Base-by-base conservation (phyloP, 305 asterid species). In the Fraxinus sp. region DNA sequence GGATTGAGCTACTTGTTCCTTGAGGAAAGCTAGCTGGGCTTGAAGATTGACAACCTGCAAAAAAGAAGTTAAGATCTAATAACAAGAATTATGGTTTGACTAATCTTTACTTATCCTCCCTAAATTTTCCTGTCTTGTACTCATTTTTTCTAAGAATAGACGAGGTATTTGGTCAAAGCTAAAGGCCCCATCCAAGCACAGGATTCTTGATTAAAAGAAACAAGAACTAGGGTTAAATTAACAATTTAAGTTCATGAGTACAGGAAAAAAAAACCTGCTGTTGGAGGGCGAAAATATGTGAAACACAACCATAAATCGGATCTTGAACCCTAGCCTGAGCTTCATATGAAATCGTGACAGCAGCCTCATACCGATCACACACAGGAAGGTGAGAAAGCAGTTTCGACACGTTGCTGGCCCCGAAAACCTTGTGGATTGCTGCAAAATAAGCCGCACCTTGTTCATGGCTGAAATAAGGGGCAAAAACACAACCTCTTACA, bases 241-340 rank as follows among this genome's bases (percentile, higher is more conserved):
- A 30, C 3, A 9, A 46, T 8, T 16, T 13, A 28, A 22, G 11
- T 1, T 22, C 49, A 74, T 74, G 37, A 66, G n/a, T 1, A 62
- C 22, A 7, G 10, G 59, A 5, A 28, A 49, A 32, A 73, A 91
- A 32, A 32, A 28, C 99, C 99, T 95, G 98, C 30, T 95, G 98
- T 64, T 95, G 99, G 81, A 95, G 99, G 85, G 99, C 93, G 62
- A 95, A 94, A 77, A 95, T 95, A 71, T 95, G 99, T 0, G 99
- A 93, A 55, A 95, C 98, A 79, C 99, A 95, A 57, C 99, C 99
- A 89, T 94, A 95, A 74, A 93, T 90, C 74, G 99, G 99, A 82
- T 95, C 99, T 76, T 93, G 98, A 76, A 95, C 91, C 90, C 99
- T 89, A 14, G 99, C 99, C 44, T 95, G 99, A 81, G 99, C 99